Evolutionary conservation across 306 rosid genomes (phyloP), one percentile per base, ranked within the genome.

Genomic region (Dalbergia cochinchinensis): DNA sequence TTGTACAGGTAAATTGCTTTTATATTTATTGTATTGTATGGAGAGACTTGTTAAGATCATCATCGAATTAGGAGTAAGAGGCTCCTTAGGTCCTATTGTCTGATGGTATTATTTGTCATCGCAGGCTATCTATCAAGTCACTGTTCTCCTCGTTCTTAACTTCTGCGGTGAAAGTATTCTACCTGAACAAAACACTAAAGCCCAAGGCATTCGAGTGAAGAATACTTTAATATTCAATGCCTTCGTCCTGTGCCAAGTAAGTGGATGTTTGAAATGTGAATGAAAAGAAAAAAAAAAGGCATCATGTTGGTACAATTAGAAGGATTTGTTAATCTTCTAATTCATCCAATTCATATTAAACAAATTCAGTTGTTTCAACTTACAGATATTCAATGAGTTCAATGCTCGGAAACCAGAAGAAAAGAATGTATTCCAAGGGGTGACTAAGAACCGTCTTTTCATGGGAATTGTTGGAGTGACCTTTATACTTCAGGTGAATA

Each of bases 321-420:
- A 19, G 15, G 58, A 16, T 59, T 77, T 77, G 62, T 60, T 82
- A n/a, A 19, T 76, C 45, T 54, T 12, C 19, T 50, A 54, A 4
- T 48, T 26, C 63, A 69, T 69, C 69, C 54, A 5, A 65, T 37
- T 83, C 74, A 70, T 47, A 60, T 26, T 8, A 22, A 62, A 69
- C 41, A 13, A 34, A 59, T 50, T 61, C 41, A 31, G 68, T 31
- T 51, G 54, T 61, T 74, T 61, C 69, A 41, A 70, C 71, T 31
- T 77, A 48, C 92, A 95, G 99, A 80, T 95, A 79, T 95, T 91
- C 83, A 92, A 95, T 3, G 98, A 95, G 89, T 91, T 95, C 85
- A 95, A 95, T 80, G 95, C 99, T 84, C 92, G 97, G 62, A 95
- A 95, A 80, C 99, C 99, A 26, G 99, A 92, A 8, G 92, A 91